Conservation (phyloP, 129 eudicot genomes). For the Arctium lappa region DNA sequence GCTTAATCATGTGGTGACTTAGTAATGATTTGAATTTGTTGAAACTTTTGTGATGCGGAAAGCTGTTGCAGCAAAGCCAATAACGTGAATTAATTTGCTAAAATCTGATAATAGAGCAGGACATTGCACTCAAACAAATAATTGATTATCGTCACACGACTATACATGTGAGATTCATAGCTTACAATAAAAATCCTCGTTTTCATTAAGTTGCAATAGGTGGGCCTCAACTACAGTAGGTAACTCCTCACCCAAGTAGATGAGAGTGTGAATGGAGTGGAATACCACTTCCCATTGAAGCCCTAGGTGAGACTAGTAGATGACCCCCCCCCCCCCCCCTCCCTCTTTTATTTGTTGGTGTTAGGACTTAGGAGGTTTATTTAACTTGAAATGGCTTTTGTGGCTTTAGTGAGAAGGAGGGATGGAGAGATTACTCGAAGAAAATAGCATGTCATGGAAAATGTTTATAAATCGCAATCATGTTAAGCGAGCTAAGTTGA, state of each 20-base stretch:
- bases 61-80: constrained; percentile 8
- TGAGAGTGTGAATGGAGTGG: neutral
- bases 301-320: neutral
- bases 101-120: neutral
- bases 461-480: neutral
- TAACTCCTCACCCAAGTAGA: neutral
- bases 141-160: neutral
- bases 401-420: neutral
- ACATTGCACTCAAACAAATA: neutral
- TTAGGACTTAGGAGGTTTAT: neutral
- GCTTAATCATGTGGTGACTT: neutral
- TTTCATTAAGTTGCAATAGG: neutral
- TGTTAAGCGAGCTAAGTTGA: neutral
- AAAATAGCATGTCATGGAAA: neutral
- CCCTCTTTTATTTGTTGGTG: neutral
- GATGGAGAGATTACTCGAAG: neutral
- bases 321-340: neutral
- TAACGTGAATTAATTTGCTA: neutral
- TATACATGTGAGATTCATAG: neutral
- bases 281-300: neutral
- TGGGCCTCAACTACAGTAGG: neutral
- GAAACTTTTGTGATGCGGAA: neutral
- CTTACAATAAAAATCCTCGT: neutral
- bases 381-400: neutral
- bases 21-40: neutral